Percentiles rank a stretch among this genome's conserved stretches.
Evolutionary conservation across 148 eudicot species (phyloP).

Genomic region (Fagopyrum esculentum): DNA sequence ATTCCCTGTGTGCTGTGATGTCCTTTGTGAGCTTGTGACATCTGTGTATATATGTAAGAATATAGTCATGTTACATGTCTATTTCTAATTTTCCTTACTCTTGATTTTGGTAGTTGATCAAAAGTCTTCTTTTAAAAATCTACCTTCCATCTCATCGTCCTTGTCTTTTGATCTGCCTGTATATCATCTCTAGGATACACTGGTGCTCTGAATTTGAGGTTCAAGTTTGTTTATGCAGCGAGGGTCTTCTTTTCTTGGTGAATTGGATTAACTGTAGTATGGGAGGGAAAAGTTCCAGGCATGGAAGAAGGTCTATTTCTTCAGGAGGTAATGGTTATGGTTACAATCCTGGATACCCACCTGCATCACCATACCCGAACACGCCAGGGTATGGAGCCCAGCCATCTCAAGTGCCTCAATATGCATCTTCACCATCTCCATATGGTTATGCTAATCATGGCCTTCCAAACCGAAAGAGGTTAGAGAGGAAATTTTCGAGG

Average conservation of each 20-base stretch:
- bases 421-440: constrained; percentile 13
- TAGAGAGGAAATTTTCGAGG: constrained; percentile 24
- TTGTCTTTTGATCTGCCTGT: not conserved
- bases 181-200: not conserved
- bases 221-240: not conserved
- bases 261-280: not conserved
- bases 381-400: not conserved
- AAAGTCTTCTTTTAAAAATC: not conserved
- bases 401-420: constrained; percentile 12
- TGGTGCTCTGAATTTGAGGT: not conserved
- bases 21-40: not conserved
- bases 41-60: not conserved
- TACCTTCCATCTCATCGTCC: not conserved
- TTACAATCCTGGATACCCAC: constrained; percentile 15
- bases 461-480: constrained; percentile 9
- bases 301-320: constrained; percentile 8
- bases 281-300: constrained; percentile 21
- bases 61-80: not conserved
- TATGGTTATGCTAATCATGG: not conserved
- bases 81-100: not conserved
- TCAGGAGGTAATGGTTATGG: constrained; percentile 5
- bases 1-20: not conserved
- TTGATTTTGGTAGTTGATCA: constrained; percentile 8
- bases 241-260: not conserved
- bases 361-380: constrained; percentile 4